Evolutionary conservation across 1,284 basidiomycete species (phyloP).

Genomic region (Prillingera fragicola): DNA sequence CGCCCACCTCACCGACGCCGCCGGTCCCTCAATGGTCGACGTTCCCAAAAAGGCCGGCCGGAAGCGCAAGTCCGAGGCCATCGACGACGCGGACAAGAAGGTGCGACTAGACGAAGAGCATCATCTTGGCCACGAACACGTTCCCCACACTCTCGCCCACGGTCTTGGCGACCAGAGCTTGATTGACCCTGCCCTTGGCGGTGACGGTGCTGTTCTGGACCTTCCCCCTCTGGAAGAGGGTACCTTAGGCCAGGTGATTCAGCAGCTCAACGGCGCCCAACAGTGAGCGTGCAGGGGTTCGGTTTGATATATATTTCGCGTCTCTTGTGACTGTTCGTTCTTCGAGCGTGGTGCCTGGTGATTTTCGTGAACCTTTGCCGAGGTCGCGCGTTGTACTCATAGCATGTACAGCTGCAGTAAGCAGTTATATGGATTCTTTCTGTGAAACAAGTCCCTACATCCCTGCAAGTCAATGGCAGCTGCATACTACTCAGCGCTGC

Average conservation of each 20-base stretch:
- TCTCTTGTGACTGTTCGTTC: too few species aligned
- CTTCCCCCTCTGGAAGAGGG: slow-evolving; percentile 12
- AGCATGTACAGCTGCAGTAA: too few species aligned
- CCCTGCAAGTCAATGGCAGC: too few species aligned
- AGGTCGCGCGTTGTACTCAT: too few species aligned
- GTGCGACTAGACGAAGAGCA: slow-evolving; percentile 14
- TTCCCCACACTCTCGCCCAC: slow-evolving; percentile 7
- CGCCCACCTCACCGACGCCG: slow-evolving; percentile 9
- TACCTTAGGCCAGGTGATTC: slow-evolving; percentile 21
- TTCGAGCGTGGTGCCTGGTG: too few species aligned
- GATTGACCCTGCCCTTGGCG: background rate
- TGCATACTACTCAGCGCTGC: too few species aligned
- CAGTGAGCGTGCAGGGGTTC: too few species aligned
- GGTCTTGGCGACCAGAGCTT: background rate
- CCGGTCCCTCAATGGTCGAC: slow-evolving; percentile 9
- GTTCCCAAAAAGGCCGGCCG: slow-evolving; percentile 13
- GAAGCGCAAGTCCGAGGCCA: slow-evolving; percentile 17
- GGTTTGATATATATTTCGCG: too few species aligned
- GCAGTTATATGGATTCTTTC: too few species aligned
- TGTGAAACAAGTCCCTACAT: too few species aligned
- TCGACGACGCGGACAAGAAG: slow-evolving; percentile 16
- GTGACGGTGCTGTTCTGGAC: slow-evolving; percentile 8
- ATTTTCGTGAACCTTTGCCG: too few species aligned
- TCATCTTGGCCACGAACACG: background rate
- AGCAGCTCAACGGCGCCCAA: slow-evolving; percentile 15